phyloP scores from a whole-genome alignment of 768 basidiomycete genomes.

The Psilocybe subaeruginosa region DNA sequence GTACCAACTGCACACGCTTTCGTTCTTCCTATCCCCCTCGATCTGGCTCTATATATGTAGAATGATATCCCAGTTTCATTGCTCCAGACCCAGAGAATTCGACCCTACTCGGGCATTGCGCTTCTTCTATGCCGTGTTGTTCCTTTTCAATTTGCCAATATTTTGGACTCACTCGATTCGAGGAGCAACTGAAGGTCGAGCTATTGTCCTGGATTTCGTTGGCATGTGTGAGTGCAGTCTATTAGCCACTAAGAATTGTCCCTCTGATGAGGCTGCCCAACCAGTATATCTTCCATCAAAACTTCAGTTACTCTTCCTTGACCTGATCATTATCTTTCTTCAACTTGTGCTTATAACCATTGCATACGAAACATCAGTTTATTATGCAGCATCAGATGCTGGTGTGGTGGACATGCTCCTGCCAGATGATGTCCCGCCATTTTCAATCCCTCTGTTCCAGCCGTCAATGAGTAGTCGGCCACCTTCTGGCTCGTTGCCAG shows the following conservation, averaged over 20 bases:
- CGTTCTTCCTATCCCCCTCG: constrained; percentile 77
- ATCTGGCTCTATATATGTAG: constrained; percentile 59
- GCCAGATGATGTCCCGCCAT: constrained; percentile 24
- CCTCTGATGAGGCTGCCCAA: background rate
- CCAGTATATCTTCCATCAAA: constrained; percentile 66
- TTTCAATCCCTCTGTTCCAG: constrained; percentile 24
- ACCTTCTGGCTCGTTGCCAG: background rate
- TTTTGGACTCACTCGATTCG: constrained; percentile 64
- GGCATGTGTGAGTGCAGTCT: constrained; percentile 61
- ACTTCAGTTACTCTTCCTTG: constrained; percentile 65
- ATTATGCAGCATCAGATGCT: constrained; percentile 39
- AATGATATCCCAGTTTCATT: constrained; percentile 63
- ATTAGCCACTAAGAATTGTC: background rate
- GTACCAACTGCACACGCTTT: constrained; percentile 74
- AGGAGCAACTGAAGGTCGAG: constrained; percentile 57
- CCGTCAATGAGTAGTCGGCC: constrained; percentile 1
- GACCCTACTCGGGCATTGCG: constrained; percentile 68
- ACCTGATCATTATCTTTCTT: constrained; percentile 68
- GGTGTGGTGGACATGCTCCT: constrained; percentile 43
- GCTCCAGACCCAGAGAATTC: constrained; percentile 67
- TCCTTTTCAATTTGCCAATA: constrained; percentile 59
- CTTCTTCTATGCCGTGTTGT: constrained; percentile 63
- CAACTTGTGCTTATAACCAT: constrained; percentile 69
- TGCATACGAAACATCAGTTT: constrained; percentile 62
- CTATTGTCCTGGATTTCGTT: constrained; percentile 77